Conservation (phyloP, 2,329 filamentous ascomycete genomes). For the Grosmannia serpens region DNA sequence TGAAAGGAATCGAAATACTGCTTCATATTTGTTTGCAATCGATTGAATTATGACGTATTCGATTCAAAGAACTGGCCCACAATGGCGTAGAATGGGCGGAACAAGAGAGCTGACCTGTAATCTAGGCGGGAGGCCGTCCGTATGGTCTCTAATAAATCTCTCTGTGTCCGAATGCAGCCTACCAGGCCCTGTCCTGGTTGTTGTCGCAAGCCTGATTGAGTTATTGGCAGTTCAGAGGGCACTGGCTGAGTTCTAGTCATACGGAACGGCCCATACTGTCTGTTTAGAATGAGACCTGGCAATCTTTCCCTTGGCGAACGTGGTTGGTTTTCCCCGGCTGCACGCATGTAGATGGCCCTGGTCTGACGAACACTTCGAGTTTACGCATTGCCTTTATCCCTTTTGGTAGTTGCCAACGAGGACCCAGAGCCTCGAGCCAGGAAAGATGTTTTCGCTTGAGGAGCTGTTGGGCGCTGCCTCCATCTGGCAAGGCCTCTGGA, state of each 20-base stretch:
- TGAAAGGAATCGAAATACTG: no score
- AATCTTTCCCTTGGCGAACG: background rate
- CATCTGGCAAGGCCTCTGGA: constrained; percentile 5
- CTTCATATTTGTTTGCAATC: constrained; percentile 1
- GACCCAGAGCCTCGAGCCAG: constrained; percentile 31
- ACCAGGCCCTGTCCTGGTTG: background rate
- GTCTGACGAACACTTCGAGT: constrained; percentile 6
- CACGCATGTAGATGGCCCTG: background rate
- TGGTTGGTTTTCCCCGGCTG: background rate
- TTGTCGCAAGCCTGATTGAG: no score
- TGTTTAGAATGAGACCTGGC: no score
- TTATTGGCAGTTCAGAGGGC: no score
- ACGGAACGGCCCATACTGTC: no score
- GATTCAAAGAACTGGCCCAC: constrained; percentile 11
- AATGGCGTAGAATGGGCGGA: constrained; percentile 17
- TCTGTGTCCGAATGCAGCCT: constrained; percentile 18
- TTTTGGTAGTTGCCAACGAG: constrained; percentile 16
- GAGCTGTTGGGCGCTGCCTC: constrained; percentile 17
- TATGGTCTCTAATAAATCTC: constrained; percentile 17
- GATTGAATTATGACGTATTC: no score
- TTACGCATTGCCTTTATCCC: constrained; percentile 14
- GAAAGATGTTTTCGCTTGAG: constrained; percentile 25
- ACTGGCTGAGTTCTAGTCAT: no score
- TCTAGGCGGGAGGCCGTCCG: constrained; percentile 15
- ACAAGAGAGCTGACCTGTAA: constrained; percentile 22